Evolutionary conservation across 2,329 filamentous ascomycete species (phyloP).

Genomic region (Diaporthe destruens): DNA sequence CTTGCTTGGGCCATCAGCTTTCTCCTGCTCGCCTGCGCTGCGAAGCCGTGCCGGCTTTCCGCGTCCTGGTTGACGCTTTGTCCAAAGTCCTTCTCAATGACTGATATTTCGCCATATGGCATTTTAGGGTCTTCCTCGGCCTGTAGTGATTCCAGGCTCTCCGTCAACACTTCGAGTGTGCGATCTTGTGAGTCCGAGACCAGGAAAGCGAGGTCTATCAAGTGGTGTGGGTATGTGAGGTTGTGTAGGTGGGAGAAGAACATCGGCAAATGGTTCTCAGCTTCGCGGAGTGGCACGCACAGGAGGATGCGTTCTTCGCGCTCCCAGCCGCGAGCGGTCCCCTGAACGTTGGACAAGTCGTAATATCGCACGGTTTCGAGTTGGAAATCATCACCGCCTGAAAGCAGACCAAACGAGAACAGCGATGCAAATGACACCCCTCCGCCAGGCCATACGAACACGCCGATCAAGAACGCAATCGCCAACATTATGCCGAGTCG

Average conservation of each 20-base stretch:
- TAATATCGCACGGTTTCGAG: conserved; percentile 98
- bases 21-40: conserved; percentile 90
- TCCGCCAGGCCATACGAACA: conserved; percentile 78
- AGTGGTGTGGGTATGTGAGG: conserved; percentile 95
- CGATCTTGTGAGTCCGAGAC: conserved; percentile 97
- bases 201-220: conserved; percentile 96
- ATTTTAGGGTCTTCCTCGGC: conserved; percentile 82
- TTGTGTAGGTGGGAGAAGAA: conserved; percentile 98
- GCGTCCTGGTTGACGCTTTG: conserved; percentile 98
- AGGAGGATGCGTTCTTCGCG: conserved; percentile 94
- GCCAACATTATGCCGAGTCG: conserved; percentile 73
- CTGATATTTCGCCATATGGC: conserved; percentile 94
- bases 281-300: conserved; percentile 94
- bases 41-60: conserved; percentile 96
- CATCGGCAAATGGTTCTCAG: conserved; percentile 92
- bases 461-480: conserved; percentile 73
- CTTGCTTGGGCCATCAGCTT: conserved; percentile 98
- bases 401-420: conserved; percentile 78
- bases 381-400: conserved; percentile 76
- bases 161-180: conserved; percentile 81
- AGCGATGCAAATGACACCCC: conserved; percentile 69
- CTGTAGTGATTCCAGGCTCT: conserved; percentile 84
- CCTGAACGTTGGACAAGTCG: conserved; percentile 91
- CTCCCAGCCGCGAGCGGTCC: conserved; percentile 94
- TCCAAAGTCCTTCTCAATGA: conserved; percentile 98